Evolutionary conservation across 768 basidiomycete genomes (phyloP), one percentile per base, ranked within the genome.

Genomic region (Candolleomyces aberdarensis): DNA sequence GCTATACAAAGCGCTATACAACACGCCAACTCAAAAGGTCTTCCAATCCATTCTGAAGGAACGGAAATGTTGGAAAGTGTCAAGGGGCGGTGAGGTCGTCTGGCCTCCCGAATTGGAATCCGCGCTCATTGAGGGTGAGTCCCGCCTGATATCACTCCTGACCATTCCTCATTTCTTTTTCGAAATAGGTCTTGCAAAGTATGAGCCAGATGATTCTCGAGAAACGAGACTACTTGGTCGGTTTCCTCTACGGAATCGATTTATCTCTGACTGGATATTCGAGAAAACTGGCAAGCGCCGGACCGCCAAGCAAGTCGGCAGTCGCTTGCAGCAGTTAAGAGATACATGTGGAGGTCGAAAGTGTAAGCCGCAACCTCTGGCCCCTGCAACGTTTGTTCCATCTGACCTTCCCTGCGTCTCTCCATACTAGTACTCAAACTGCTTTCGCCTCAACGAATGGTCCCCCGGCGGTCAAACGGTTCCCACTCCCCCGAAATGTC

Each of bases 91-190:
- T 32, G 89, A 91, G 69, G 81, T 87, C 10, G 89, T 92, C 20
- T 91, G 90, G 90, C 90, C 90, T 56, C 88, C 86, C 11, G 83
- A 87, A 65, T 83, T 92, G 55, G 90, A 92, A 76, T 88, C 86
- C 31, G 87, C 87, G 44, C 77, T 92, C 64, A 81, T 92, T 47
- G 86, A 90, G 80, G 90, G 90, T 87, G 62, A 51, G 17, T 36
- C 36, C 36, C 36, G 36, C 36, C 36, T 36, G 36, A 1, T 5
- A 36, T 36, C 36, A 36, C 2, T 22, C 52, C 36, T n/a, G 20
- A 20, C 22, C 44, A 22, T 56, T 44, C 40, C 43, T 20, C 59
- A 32, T 3, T 26, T 40, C 57, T 17, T 47, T 44, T 43, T 48
- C 61, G 67, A 62, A 63, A 53, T 54, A 91, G 89, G 87, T n/a